Percentiles rank a stretch among this genome's conserved stretches.
phyloP scores from a whole-genome alignment of 2,329 filamentous ascomycete genomes.

The Colletotrichum graminicola region DNA sequence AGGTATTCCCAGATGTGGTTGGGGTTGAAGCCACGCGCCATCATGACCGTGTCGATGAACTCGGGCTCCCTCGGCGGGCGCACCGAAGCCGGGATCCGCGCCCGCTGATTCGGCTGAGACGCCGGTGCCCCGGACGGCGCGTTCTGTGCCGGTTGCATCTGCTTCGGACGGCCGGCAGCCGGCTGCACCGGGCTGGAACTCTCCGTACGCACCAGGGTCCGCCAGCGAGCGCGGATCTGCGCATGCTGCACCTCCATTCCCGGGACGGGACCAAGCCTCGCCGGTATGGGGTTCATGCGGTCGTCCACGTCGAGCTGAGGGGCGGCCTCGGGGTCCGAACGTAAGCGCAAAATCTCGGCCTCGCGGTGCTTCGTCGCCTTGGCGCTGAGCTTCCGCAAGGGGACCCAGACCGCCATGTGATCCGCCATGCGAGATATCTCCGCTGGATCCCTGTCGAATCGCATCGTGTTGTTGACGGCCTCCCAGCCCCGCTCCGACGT shows the following conservation, averaged over 20 bases:
- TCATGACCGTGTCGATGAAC: slow-evolving; percentile 40
- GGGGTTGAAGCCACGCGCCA: slow-evolving; percentile 34
- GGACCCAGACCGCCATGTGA: slow-evolving; percentile 64
- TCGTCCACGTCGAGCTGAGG: slow-evolving; percentile 63
- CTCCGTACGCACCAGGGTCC: slow-evolving; percentile 58
- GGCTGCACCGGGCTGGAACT: slow-evolving; percentile 45
- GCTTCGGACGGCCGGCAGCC: slow-evolving; percentile 32
- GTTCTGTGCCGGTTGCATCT: slow-evolving; percentile 7
- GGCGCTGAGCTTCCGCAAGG: slow-evolving; percentile 66
- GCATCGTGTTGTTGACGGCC: slow-evolving; percentile 55
- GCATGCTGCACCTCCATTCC: slow-evolving; percentile 61
- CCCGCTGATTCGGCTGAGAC: slow-evolving; percentile 9
- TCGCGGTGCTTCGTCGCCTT: slow-evolving; percentile 66
- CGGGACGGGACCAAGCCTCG: slow-evolving; percentile 62
- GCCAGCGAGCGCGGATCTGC: slow-evolving; percentile 63
- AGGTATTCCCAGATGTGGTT: slow-evolving; percentile 40
- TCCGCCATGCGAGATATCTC: slow-evolving; percentile 60
- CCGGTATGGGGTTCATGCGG: slow-evolving; percentile 56
- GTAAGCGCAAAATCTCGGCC: slow-evolving; percentile 63
- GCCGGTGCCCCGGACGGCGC: background rate
- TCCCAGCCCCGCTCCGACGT: slow-evolving; percentile 65
- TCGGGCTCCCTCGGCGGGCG: slow-evolving; percentile 18
- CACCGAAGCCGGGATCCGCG: background rate
- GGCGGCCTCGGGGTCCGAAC: slow-evolving; percentile 61
- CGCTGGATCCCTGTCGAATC: slow-evolving; percentile 53